These are phyloP conservation scores for Alternaria alternata DNA, from an alignment of 2,329 filamentous ascomycete species.

Conservation along the genomic window DNA sequence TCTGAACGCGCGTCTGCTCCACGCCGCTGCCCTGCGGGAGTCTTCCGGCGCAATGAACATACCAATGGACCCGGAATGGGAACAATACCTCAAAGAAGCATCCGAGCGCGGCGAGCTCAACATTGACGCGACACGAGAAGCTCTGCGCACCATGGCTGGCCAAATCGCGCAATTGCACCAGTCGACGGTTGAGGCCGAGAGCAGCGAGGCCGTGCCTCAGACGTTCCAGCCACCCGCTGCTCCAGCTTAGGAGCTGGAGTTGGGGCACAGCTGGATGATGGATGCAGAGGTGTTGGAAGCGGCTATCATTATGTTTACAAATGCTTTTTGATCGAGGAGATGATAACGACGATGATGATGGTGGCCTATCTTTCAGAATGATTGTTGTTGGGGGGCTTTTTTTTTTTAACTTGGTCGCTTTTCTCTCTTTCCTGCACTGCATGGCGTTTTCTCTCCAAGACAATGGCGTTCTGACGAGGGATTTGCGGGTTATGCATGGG, in stretches of 20 bases:
- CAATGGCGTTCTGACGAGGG: neutral
- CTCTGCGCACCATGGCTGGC: conserved; percentile 41
- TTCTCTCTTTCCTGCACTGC: conserved; percentile 10
- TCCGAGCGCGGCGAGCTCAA: conserved; percentile 65
- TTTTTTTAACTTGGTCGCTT: conserved; percentile 1
- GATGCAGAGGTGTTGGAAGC: neutral
- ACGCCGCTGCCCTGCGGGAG: conserved; percentile 69
- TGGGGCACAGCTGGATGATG: neutral
- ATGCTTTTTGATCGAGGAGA: neutral
- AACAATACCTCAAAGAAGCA: conserved; percentile 76
- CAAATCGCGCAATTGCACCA: conserved; percentile 38
- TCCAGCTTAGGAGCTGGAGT: conserved; percentile 25
- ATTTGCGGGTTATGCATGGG: neutral
- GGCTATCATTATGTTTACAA: conserved; percentile 1
- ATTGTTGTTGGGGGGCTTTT: neutral
- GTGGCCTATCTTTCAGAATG: neutral
- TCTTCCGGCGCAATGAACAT: conserved; percentile 60
- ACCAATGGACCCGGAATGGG: conserved; percentile 75
- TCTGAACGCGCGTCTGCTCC: conserved; percentile 69
- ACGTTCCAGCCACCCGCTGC: conserved; percentile 27
- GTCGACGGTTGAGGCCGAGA: conserved; percentile 19
- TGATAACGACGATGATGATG: neutral
- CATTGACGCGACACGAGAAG: conserved; percentile 44
- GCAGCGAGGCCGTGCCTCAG: conserved; percentile 15
- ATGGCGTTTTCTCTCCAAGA: conserved; percentile 9